Base-by-base conservation (phyloP, 768 basidiomycete species). In the Basidioascus undulatus region DNA sequence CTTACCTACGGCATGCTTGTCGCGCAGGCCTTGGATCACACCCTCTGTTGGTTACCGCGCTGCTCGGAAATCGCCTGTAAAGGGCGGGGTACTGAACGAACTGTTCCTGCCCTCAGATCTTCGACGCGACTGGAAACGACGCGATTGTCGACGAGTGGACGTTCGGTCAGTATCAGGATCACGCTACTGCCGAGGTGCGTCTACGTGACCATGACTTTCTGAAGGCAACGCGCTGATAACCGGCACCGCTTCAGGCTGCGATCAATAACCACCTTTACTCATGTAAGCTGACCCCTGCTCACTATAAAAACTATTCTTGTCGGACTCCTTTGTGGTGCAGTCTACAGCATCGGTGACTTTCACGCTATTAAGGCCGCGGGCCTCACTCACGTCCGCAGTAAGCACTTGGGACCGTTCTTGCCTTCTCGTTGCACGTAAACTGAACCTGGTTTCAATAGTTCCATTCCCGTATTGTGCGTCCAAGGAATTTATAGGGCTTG, bases 1-100 rank as follows among this genome's bases (percentile, higher is more conserved):
- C n/a, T n/a, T n/a, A n/a, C n/a, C n/a, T n/a, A n/a, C n/a, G n/a
- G n/a, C n/a, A n/a, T n/a, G n/a, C n/a, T n/a, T n/a, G n/a, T n/a
- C n/a, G n/a, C 12, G 32, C 11, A 47, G 55, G 72, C 75, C 77
- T 8, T 80, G 75, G 74, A 74, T 80, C 50, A 78, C 76, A 0
- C 77, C 77, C 24, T 72, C 70, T n/a, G n/a, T n/a, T n/a, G n/a
- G n/a, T n/a, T n/a, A n/a, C n/a, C n/a, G n/a, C n/a, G n/a, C n/a
- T n/a, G n/a, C n/a, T n/a, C n/a, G n/a, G n/a, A n/a, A n/a, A n/a
- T n/a, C n/a, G n/a, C n/a, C n/a, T n/a, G n/a, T n/a, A n/a, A n/a
- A n/a, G n/a, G n/a, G n/a, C n/a, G n/a, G n/a, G n/a, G n/a, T n/a
- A n/a, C n/a, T n/a, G n/a, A n/a, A n/a, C n/a, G n/a, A n/a, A n/a